Percentiles rank a stretch among this genome's conserved stretches.
Evolutionary conservation across 441 rosid genomes (phyloP).

Genomic region (Dalechampia spathulata): DNA sequence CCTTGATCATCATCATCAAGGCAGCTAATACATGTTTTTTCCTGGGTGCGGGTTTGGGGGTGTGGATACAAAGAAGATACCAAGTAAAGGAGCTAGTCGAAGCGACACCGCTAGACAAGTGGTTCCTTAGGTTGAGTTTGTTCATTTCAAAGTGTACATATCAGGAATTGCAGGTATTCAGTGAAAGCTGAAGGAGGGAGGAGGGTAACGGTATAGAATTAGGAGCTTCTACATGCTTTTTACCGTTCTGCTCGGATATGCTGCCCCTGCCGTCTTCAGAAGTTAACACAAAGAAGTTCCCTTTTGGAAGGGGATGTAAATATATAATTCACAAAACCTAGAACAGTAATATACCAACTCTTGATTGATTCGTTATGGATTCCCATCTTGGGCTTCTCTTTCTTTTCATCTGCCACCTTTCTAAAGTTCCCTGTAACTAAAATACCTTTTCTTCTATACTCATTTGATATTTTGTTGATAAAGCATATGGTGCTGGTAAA

Average conservation of each 20-base stretch:
- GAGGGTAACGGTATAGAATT: not conserved
- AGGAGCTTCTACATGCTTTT: not conserved
- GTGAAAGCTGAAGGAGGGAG: not conserved
- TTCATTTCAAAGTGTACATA: not conserved
- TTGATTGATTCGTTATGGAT: not conserved
- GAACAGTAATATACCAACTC: not conserved
- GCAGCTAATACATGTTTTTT: not conserved
- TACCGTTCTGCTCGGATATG: not conserved
- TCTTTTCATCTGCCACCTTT: not conserved
- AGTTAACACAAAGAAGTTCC: not conserved
- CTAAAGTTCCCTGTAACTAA: no score
- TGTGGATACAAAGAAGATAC: no score
- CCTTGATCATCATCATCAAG: not conserved
- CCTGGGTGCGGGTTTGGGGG: no score
- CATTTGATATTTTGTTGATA: not conserved
- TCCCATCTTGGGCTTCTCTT: not conserved
- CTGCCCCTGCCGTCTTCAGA: constrained; percentile 1
- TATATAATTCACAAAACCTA: not conserved
- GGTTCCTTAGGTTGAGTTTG: no score
- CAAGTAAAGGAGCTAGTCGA: no score
- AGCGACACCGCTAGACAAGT: no score
- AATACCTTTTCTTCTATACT: not conserved
- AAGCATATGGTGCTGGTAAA: not conserved
- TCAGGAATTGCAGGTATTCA: not conserved
- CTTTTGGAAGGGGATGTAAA: not conserved